phyloP scores from a whole-genome alignment of 345 rosid species.

The Alliaria petiolata region DNA sequence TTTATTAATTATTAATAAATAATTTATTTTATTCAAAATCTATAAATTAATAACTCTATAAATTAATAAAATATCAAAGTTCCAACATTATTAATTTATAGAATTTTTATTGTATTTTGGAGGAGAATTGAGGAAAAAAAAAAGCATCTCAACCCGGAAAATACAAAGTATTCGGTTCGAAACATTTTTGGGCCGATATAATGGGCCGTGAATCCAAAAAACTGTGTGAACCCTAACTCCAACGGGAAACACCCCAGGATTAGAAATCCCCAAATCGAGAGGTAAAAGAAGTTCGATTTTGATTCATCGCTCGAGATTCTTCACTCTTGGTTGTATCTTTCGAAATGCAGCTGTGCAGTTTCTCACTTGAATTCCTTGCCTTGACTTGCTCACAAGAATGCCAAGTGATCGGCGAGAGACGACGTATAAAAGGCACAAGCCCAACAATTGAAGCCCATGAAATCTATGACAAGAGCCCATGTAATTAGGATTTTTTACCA shows the following conservation, averaged over 20 bases:
- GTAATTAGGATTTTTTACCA: too few relatives aligned
- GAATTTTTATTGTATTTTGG: too few relatives aligned
- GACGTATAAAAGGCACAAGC: too few relatives aligned
- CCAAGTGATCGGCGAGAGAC: constrained; percentile 1
- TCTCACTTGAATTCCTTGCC: not conserved
- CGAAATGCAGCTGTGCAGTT: not conserved
- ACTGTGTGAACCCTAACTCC: not conserved
- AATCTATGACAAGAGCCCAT: too few relatives aligned
- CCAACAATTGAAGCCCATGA: too few relatives aligned
- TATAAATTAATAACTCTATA: too few relatives aligned
- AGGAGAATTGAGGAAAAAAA: too few relatives aligned
- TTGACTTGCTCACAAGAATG: not conserved
- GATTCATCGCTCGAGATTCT: too few relatives aligned
- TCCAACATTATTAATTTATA: too few relatives aligned
- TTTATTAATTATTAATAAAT: too few relatives aligned
- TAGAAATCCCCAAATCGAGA: constrained; percentile 3
- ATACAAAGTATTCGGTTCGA: not conserved
- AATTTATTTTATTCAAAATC: too few relatives aligned
- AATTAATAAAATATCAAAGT: too few relatives aligned
- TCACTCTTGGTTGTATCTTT: not conserved
- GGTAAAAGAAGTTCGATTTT: not conserved
- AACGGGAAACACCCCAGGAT: constrained; percentile 9
- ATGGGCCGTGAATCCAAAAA: not conserved
- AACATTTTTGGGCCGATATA: not conserved
- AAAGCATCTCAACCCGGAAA: not conserved